A percentile compares a stretch with the other conserved stretches of the same genome.
Conservation (phyloP, 2,329 filamentous ascomycete genomes). For the Verticillium nubilum region DNA sequence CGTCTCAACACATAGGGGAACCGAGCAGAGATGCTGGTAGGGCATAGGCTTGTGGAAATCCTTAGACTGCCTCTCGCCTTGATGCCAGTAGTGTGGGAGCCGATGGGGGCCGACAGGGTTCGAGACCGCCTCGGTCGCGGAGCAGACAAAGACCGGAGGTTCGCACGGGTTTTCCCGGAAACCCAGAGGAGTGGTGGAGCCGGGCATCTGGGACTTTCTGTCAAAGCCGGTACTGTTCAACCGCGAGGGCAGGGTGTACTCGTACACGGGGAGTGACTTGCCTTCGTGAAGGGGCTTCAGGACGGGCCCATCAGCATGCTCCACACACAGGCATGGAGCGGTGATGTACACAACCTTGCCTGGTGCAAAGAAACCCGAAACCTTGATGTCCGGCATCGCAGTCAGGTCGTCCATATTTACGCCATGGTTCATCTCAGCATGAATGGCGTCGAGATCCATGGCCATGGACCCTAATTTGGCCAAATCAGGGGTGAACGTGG, state of each 20-base stretch:
- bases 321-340: neutral
- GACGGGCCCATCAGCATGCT: neutral
- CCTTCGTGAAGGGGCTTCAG: neutral
- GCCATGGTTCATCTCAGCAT: no score
- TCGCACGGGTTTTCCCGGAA: neutral
- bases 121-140: neutral
- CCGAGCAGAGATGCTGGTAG: no score
- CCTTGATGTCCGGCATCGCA: neutral
- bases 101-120: neutral
- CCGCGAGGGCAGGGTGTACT: neutral
- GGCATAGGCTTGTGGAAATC: neutral
- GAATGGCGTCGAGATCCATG: neutral
- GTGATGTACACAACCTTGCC: neutral
- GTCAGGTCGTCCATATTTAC: neutral
- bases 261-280: neutral
- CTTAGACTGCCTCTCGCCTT: neutral
- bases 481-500: neutral
- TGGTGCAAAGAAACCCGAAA: neutral
- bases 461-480: neutral
- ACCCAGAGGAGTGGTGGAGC: neutral
- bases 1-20: no score
- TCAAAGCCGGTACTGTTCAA: neutral
- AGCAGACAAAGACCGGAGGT: neutral
- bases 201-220: neutral
- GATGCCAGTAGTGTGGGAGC: neutral